Evolutionary conservation across 1,139 yeast genomes (phyloP).

Genomic region (Yamadazyma oceani): DNA sequence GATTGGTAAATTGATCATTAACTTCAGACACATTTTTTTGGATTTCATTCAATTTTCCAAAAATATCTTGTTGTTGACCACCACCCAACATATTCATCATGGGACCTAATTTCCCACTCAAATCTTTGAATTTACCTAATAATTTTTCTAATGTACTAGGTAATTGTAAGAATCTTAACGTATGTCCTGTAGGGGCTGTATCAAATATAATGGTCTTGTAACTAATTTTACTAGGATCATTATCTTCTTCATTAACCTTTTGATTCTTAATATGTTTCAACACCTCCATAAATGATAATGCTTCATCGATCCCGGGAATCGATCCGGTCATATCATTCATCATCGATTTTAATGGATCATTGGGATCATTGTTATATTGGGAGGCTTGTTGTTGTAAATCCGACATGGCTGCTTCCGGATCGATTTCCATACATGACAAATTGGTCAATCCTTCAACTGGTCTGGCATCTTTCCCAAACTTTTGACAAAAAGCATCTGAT

Average conservation of each 20-base stretch:
- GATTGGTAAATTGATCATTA: slow-evolving; percentile 91
- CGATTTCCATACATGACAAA: slow-evolving; percentile 96
- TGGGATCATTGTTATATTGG: slow-evolving; percentile 56
- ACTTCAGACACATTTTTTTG: slow-evolving; percentile 84
- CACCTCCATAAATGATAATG: slow-evolving; percentile 95
- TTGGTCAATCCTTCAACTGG: slow-evolving; percentile 85
- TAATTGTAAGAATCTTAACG: slow-evolving; percentile 87
- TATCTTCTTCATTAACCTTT: slow-evolving; percentile 28
- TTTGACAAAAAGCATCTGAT: slow-evolving; percentile 97
- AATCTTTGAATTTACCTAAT: slow-evolving; percentile 80
- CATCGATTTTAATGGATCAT: slow-evolving; percentile 63
- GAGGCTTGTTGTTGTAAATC: slow-evolving; percentile 72
- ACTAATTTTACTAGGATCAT: slow-evolving; percentile 27
- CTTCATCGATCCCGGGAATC: slow-evolving; percentile 98
- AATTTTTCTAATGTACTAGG: slow-evolving; percentile 90
- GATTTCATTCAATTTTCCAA: slow-evolving; percentile 78
- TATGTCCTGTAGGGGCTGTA: slow-evolving; percentile 99
- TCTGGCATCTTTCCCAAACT: slow-evolving; percentile 95
- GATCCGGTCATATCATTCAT: slow-evolving; percentile 93
- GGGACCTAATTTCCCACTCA: slow-evolving; percentile 88
- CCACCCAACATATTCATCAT: slow-evolving; percentile 78
- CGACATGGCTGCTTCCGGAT: slow-evolving; percentile 90
- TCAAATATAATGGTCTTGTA: slow-evolving; percentile 93
- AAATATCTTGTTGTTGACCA: slow-evolving; percentile 72
- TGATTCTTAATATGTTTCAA: slow-evolving; percentile 92